Base-by-base conservation (phyloP, 371 early-diverging fungal genomes). In the Mucor velutinosus region DNA sequence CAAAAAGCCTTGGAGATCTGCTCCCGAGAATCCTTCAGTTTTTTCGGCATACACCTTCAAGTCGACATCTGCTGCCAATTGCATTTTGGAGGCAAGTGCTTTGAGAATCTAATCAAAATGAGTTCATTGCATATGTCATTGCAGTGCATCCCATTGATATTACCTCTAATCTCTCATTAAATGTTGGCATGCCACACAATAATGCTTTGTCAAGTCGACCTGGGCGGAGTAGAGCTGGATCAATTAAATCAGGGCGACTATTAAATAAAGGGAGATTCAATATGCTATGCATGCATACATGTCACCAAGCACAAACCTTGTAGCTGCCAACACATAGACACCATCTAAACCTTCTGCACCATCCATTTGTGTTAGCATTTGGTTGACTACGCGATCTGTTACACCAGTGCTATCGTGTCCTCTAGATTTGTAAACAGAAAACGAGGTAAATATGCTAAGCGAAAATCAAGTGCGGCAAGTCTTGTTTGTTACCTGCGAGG, bases 211-310 rank as follows among this genome's bases (percentile, higher is more conserved):
- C 99, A 63, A 99, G 93, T 68, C 99, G 94, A 35, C 99, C 99
- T 30, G 99, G 99, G 32, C 99, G 92, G 45, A 96, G 86, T 66
- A 99, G 86, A 0, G 99, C 99, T 29, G 96, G 94, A 80, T 99
- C 99, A 62, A 99, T 91, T n/a, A 98, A 88, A 73, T 99, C 99
- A 33, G 99, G 99, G n/a, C 97, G 94, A 82, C 99, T 99, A 64
- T 17, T 27, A 19, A 19, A 55, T 53, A 8, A 58, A 6, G 37
- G 25, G 55, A 58, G 37, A 39, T n/a, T 55, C 11, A 61, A 68
- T 17, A 65, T 69, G 1, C 3, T 66, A 19, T 43, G 45, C 45
- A 61, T 29, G 17, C 58, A 30, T 72, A 58, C 7, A 39, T 60
- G 39, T 49, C 21, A 27, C 41, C 53, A 21, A 39, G n/a, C 30